These are phyloP conservation scores for Jimgerdemannia lactiflua DNA, from an alignment of 192 early-diverging fungal species.

Conservation along the genomic window DNA sequence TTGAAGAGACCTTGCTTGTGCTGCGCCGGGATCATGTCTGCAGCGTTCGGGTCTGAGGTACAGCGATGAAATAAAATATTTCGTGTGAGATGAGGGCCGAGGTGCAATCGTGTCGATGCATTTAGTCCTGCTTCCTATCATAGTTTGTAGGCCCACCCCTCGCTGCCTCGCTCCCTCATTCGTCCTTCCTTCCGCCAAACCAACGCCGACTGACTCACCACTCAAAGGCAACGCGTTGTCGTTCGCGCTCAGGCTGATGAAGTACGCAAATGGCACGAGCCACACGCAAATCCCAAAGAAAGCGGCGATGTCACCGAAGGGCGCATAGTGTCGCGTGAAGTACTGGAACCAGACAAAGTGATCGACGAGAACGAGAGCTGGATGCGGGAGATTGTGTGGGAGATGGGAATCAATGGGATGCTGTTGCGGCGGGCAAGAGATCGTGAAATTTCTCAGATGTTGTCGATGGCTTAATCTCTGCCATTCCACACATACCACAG, in stretches of 20 bases:
- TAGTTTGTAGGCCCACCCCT: neutral
- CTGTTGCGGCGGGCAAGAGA: too few species aligned
- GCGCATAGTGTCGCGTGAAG: conserved; percentile 69
- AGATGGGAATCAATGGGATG: neutral
- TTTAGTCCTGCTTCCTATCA: too few species aligned
- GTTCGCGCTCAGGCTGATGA: conserved; percentile 91
- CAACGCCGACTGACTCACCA: conserved; percentile 18
- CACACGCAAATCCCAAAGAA: conserved; percentile 96
- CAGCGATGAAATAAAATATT: too few species aligned
- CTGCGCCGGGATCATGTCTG: neutral
- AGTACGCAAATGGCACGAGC: conserved; percentile 90
- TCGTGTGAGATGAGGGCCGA: too few species aligned
- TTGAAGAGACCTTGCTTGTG: neutral
- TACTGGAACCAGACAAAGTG: conserved; percentile 96
- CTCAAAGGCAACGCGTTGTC: conserved; percentile 72
- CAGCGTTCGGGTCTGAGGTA: neutral
- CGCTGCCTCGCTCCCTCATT: neutral
- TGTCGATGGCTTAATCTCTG: neutral
- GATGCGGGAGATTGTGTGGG: conserved; percentile 22
- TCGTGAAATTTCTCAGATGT: too few species aligned
- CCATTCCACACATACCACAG: conserved; percentile 58
- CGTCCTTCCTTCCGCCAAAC: neutral
- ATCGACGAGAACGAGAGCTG: conserved; percentile 76
- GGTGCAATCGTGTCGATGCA: too few species aligned
- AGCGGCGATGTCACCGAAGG: conserved; percentile 79